Evolutionary conservation across 257 asterid genomes (phyloP).

Genomic region (Galeopsis tetrahit): DNA sequence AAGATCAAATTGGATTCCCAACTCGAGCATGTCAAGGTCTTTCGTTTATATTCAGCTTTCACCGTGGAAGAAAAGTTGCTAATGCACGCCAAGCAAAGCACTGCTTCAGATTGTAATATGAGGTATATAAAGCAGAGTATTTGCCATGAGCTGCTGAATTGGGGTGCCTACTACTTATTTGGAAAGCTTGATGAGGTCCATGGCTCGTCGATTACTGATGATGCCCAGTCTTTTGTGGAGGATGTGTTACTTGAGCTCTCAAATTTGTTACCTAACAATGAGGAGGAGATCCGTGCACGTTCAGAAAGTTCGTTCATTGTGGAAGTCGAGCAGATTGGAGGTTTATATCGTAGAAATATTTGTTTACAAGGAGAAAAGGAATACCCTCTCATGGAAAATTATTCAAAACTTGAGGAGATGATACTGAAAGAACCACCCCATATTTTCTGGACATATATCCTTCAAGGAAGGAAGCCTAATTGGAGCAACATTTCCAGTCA

Average conservation of each 20-base stretch:
- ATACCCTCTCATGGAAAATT: constrained; percentile 35
- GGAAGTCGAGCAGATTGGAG: constrained; percentile 44
- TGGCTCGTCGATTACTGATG: constrained; percentile 14
- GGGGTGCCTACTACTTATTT: constrained; percentile 64
- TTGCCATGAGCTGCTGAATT: constrained; percentile 52
- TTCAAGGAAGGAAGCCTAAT: constrained; percentile 50
- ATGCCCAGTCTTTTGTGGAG: constrained; percentile 35
- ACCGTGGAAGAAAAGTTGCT: constrained; percentile 67
- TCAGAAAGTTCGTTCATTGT: constrained; percentile 30
- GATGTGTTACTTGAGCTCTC: constrained; percentile 56
- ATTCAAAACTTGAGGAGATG: constrained; percentile 41
- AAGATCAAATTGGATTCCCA: constrained; percentile 52
- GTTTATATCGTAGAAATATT: constrained; percentile 41
- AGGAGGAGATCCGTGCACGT: constrained; percentile 17
- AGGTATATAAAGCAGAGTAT: constrained; percentile 37
- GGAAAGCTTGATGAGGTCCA: constrained; percentile 44
- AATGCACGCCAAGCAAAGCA: constrained; percentile 60
- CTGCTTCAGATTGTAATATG: constrained; percentile 38
- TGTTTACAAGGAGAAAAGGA: constrained; percentile 56
- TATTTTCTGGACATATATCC: constrained; percentile 56
- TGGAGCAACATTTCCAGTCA: constrained; percentile 48
- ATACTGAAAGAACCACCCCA: constrained; percentile 38
- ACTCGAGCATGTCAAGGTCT: constrained; percentile 54
- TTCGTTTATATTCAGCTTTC: constrained; percentile 60
- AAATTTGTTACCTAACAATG: constrained; percentile 43